A percentile compares a stretch with the other conserved stretches of the same genome.
Conservation (phyloP, 1,284 basidiomycete genomes). For the Exsudoporus floridanus region DNA sequence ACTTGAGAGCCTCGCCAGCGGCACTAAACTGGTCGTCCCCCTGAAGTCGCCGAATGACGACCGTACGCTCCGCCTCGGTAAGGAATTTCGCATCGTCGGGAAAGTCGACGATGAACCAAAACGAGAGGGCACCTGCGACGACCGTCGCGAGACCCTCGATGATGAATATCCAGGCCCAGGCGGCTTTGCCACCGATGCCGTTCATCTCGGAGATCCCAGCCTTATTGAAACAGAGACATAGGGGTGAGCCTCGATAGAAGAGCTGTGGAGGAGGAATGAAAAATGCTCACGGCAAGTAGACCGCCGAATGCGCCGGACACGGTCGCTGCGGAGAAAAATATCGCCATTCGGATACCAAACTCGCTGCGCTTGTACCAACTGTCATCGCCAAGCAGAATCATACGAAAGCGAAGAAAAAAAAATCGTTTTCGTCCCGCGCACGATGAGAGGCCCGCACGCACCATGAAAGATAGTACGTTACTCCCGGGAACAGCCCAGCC, state of each 20-base stretch:
- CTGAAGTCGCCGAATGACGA: slow-evolving; percentile 66
- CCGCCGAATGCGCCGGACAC: slow-evolving; percentile 73
- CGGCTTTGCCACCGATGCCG: slow-evolving; percentile 62
- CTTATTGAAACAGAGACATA: slow-evolving; percentile 32
- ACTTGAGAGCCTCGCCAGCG: slow-evolving; percentile 60
- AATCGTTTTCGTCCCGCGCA: not conserved
- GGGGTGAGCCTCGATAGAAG: not conserved
- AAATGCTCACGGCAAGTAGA: slow-evolving; percentile 54
- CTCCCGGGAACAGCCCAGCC: slow-evolving; percentile 63
- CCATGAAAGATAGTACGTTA: slow-evolving; percentile 71
- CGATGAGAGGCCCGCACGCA: slow-evolving; percentile 30
- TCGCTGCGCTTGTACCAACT: slow-evolving; percentile 73
- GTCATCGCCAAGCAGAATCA: not conserved
- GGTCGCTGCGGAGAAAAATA: slow-evolving; percentile 76
- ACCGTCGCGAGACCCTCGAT: slow-evolving; percentile 67
- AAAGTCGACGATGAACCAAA: slow-evolving; percentile 80
- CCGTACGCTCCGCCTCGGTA: slow-evolving; percentile 63
- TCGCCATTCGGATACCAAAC: slow-evolving; percentile 61
- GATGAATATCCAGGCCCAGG: slow-evolving; percentile 76
- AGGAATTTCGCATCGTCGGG: slow-evolving; percentile 79
- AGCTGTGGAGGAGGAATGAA: not conserved
- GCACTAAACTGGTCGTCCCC: slow-evolving; percentile 73
- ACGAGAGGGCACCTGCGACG: slow-evolving; percentile 61
- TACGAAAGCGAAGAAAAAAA: not conserved
- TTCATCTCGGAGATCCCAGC: slow-evolving; percentile 69